Base-by-base conservation (phyloP, 768 basidiomycete genomes). In the Suillus subalutaceus region DNA sequence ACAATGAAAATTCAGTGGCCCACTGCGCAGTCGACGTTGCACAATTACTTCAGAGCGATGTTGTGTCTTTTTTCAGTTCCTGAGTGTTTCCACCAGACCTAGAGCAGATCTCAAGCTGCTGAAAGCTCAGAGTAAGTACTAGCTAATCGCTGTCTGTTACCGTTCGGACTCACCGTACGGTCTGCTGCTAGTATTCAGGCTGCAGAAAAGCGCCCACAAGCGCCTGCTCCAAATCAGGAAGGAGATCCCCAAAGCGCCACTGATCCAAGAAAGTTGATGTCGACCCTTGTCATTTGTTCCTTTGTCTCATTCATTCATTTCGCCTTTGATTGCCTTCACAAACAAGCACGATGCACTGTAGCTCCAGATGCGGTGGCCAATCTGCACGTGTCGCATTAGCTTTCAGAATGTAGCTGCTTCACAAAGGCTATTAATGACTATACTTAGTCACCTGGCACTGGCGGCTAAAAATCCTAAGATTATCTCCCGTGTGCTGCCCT, bases 201-300 rank as follows among this genome's bases (percentile, higher is more conserved):
- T 56, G 35, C 35, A 13, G 20, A 56, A 56, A 37, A 56, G 52
- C 26, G 32, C 52, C 15, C 26, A 53, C 26, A 56, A 56, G 57
- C 57, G 57, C 57, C 37, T 16, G 37, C 13, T 58, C 57, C 57
- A 38, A 38, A 58, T 38, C 57, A 58, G 57, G 57, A 58, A 58
- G 55, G 55, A 56, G 9, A 12, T 32, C 12, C 7, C 13, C n/a
- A 15, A 35, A 18, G 44, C 44, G 16, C 6, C 9, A 23, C 23
- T 26, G 26, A 6, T n/a, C 6, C 46, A 13, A 13, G 48, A 26
- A 26, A 26, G 26, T 26, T n/a, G n/a, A n/a, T n/a, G n/a, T n/a
- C n/a, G n/a, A n/a, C n/a, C 26, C 26, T 38, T 58, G 13, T 38
- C 26, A 26, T 2, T 58, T 20, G 32, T 37, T 35, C 55, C 8